Conservation (phyloP, 1,284 basidiomycete genomes). For the Ustilago shanxiensis region DNA sequence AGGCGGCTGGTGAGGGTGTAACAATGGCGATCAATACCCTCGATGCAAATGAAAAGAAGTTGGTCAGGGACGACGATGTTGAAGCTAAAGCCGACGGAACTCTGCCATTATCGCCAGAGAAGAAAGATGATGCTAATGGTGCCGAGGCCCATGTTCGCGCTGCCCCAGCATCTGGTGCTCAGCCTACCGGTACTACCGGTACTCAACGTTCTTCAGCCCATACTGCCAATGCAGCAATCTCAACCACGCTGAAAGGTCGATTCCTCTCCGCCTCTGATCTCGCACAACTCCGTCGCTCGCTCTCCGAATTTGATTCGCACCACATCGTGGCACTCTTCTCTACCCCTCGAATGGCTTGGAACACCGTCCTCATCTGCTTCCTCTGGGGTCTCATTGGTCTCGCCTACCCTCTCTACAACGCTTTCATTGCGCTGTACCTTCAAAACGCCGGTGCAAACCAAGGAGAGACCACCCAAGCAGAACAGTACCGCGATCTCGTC, state of each 20-base stretch:
- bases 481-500: slow-evolving; percentile 75
- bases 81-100: slow-evolving; percentile 19
- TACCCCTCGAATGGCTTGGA: slow-evolving; percentile 76
- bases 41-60: slow-evolving; percentile 72
- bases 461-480: slow-evolving; percentile 70
- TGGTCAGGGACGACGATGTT: slow-evolving; percentile 28
- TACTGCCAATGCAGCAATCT: background rate
- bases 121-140: slow-evolving; percentile 59
- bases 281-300: slow-evolving; percentile 24
- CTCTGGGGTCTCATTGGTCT: slow-evolving; percentile 80
- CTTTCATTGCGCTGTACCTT: slow-evolving; percentile 77
- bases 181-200: background rate
- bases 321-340: slow-evolving; percentile 77
- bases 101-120: slow-evolving; percentile 68
- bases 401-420: slow-evolving; percentile 80
- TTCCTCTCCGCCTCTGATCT: slow-evolving; percentile 37
- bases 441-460: slow-evolving; percentile 73
- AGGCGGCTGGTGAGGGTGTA: slow-evolving; percentile 55
- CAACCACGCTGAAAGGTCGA: slow-evolving; percentile 12
- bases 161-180: background rate
- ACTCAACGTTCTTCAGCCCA: background rate
- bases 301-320: slow-evolving; percentile 63
- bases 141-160: slow-evolving; percentile 4
- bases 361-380: slow-evolving; percentile 76
- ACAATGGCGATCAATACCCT: slow-evolving; percentile 37